Base-by-base conservation (phyloP, 2,329 filamentous ascomycete species). In the Neopestalotiopsis rosae region DNA sequence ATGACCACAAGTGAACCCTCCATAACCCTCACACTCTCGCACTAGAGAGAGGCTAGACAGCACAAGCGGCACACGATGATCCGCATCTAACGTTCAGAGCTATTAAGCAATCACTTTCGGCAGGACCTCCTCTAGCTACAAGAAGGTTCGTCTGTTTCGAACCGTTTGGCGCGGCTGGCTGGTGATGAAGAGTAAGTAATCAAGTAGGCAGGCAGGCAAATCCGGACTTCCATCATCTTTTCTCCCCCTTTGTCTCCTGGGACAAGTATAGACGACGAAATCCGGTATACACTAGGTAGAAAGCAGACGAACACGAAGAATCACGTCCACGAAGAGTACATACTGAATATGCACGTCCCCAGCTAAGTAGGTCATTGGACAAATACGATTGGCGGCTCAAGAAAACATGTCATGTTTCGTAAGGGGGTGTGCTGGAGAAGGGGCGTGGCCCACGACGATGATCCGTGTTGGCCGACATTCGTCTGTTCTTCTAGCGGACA, bases 61-160 rank as follows among this genome's bases (percentile, higher is more conserved):
- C 45, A 7, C 45, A 20, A 52, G 45, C 45, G 45, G 45, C 45
- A 52, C 45, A 52, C 45, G 45, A 52, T 52, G 45, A 52, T 52
- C 45, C 45, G 45, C 45, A 52, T 52, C 45, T 52, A 52, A 52
- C 45, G 45, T 52, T 52, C 45, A 52, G 45, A 52, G 45, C 45
- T 52, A 52, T 52, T 52, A 52, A 52, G 45, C 45, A 52, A 52
- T 52, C 45, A 52, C 45, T 52, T 52, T 52, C 45, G 45, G 45
- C 45, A 52, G 45, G 45, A 52, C 17, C 13, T n/a, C 17, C 45
- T 52, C 45, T 52, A 52, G 45, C 17, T n/a, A 52, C n/a, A 52
- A 52, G 17, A 52, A 52, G 45, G 45, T 52, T 52, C 45, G 45
- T 52, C 45, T 52, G 45, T 52, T 52, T 52, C 45, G 45, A 52